Conservation (phyloP, 331 rosid species). For the Quercus tomentella region DNA sequence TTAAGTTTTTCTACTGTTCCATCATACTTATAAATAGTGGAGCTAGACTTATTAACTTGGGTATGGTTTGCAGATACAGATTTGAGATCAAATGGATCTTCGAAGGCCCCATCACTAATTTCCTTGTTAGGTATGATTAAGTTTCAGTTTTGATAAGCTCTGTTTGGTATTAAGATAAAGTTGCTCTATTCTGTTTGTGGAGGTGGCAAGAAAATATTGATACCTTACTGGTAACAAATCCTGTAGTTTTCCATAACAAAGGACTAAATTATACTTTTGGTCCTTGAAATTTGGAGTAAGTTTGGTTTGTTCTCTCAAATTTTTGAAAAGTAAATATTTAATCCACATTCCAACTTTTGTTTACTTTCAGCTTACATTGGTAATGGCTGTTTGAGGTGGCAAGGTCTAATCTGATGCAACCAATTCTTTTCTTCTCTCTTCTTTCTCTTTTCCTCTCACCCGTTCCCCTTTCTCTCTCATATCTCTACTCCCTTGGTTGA, state of each 20-base stretch:
- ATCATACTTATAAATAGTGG: background rate
- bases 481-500: too few species aligned
- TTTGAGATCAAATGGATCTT: slow-evolving; percentile 51
- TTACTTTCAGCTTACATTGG: too few species aligned
- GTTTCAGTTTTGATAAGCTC: background rate
- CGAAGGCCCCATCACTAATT: slow-evolving; percentile 63
- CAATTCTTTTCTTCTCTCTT: too few species aligned
- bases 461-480: too few species aligned
- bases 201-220: too few species aligned
- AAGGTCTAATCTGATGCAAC: too few species aligned
- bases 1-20: background rate
- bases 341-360: too few species aligned
- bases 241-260: background rate
- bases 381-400: too few species aligned
- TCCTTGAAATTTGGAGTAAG: too few species aligned
- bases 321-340: too few species aligned
- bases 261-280: background rate
- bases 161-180: background rate
- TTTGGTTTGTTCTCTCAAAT: too few species aligned
- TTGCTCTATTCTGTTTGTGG: background rate
- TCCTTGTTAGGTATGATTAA: slow-evolving; percentile 77
- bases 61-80: slow-evolving; percentile 50
- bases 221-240: background rate
- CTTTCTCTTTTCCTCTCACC: too few species aligned
- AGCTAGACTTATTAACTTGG: background rate